Conservation (phyloP, 768 basidiomycete species). For the Calocybe indica region DNA sequence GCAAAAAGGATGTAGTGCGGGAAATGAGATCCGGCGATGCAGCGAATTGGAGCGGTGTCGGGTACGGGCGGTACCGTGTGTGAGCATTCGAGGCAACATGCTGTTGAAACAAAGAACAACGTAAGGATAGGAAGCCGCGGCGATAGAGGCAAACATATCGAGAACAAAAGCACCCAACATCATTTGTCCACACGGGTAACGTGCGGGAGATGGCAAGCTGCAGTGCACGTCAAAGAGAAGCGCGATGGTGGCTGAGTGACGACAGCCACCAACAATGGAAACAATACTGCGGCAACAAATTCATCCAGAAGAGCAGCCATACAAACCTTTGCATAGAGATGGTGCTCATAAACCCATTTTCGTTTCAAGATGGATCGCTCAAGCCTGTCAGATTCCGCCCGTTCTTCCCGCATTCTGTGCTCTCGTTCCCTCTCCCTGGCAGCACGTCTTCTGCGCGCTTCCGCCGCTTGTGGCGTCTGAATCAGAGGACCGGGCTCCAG, state of each 20-base stretch:
- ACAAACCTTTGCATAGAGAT: slow-evolving; percentile 81
- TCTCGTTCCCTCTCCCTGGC: slow-evolving; percentile 51
- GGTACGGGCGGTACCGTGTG: slow-evolving; percentile 86
- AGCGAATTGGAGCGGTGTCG: slow-evolving; percentile 80
- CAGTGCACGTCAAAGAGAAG: not conserved
- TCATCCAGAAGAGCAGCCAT: not conserved
- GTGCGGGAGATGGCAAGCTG: not conserved
- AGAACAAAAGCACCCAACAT: not conserved
- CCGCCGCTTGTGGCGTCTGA: too few relatives aligned
- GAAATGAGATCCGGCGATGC: slow-evolving; percentile 69
- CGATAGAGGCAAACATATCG: not conserved
- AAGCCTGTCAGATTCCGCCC: slow-evolving; percentile 62
- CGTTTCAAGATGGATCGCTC: slow-evolving; percentile 69
- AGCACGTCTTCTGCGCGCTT: slow-evolving; percentile 23
- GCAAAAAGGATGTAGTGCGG: slow-evolving; percentile 73
- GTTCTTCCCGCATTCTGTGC: slow-evolving; percentile 39
- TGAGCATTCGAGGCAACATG: slow-evolving; percentile 86
- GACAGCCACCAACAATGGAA: not conserved
- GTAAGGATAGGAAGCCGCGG: not conserved
- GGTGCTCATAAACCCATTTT: slow-evolving; percentile 74
- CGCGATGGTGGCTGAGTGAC: not conserved
- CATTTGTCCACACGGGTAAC: not conserved
- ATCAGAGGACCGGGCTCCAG: slow-evolving; percentile 19
- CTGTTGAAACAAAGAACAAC: slow-evolving; percentile 29
- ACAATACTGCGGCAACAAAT: not conserved